Conservation (phyloP, 225 moss, liverwort and hornwort genomes). For the Neckera pumila region DNA sequence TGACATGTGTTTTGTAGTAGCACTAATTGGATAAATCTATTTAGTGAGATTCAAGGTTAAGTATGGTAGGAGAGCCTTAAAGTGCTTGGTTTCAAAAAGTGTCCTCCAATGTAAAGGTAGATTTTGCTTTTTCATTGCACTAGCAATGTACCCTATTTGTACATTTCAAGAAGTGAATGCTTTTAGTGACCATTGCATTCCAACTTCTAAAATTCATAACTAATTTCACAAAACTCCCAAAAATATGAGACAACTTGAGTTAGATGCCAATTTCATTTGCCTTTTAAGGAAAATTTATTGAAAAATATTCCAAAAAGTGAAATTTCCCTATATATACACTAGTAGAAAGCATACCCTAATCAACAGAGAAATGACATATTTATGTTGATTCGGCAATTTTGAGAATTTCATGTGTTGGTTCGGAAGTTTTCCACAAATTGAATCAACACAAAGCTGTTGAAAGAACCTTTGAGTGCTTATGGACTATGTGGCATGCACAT, state of each 20-base stretch:
- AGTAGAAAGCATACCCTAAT: too few species aligned
- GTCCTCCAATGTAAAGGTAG: fast-evolving
- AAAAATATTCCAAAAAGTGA: neutral
- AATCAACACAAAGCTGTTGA: too few species aligned
- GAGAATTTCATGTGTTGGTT: too few species aligned
- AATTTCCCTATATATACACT: too few species aligned
- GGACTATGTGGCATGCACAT: too few species aligned
- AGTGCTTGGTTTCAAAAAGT: neutral
- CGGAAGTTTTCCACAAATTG: too few species aligned
- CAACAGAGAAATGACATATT: too few species aligned
- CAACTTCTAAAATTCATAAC: neutral
- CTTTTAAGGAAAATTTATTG: neutral
- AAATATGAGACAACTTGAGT: neutral
- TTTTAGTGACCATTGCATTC: neutral
- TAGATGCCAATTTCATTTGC: neutral
- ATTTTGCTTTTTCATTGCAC: neutral
- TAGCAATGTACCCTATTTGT: neutral
- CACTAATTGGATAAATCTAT: neutral
- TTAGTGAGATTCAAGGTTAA: neutral
- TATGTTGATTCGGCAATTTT: too few species aligned
- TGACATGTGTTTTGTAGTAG: neutral
- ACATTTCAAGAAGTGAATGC: neutral
- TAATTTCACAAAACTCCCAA: neutral
- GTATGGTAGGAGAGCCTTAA: neutral
- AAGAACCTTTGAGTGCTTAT: too few species aligned